Evolutionary conservation across 1,284 basidiomycete species (phyloP), one percentile per base, ranked within the genome.

Genomic region (Ceratobasidium sp.): DNA sequence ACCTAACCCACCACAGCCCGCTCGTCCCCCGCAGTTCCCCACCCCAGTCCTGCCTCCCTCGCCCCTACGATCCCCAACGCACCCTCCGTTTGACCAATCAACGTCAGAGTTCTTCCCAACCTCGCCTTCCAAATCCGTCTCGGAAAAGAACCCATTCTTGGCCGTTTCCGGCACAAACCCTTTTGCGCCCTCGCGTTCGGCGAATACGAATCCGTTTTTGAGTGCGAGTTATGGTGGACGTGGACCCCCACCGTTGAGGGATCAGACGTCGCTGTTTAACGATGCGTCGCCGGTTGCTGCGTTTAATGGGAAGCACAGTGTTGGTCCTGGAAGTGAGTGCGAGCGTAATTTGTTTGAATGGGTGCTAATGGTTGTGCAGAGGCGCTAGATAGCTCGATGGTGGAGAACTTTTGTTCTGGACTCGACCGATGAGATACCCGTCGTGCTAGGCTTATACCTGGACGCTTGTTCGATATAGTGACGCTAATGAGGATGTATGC

Each of bases 351-450:
- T 29, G 45, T 34, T 32, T 3, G 17, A 20, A 38, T 49, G n/a
- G 17, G 10, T 25, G 29, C 7, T 4, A 22, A 22, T 52, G 13
- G 34, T 29, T 42, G 17, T 64, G n/a, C 25, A 64, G 60, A 40
- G 47, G 60, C 60, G 10, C 34, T 64, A 22, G 60, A 64, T 52
- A 49, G 60, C 34, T 64, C 60, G 60, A 64, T 64, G 60, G 60
- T 64, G 5, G 45, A 50, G 45, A 22, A 32, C 8, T 40, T 64
- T 3, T 45, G 50, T 50, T 64, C 60, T n/a, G 60, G 42, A 47
- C 27, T 64, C 20, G 60, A 64, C 52, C 60, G 60, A 64, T 64
- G 60, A 64, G 34, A 64, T 64, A 52, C 45, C 60, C 29, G 34
- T 42, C 29, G 29, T 47, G 57, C 47, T 32, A 34, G 32, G 43